A percentile compares a stretch with the other conserved stretches of the same genome.
Conservation (phyloP, 2,329 filamentous ascomycete species). For the Sporothrix humicola region DNA sequence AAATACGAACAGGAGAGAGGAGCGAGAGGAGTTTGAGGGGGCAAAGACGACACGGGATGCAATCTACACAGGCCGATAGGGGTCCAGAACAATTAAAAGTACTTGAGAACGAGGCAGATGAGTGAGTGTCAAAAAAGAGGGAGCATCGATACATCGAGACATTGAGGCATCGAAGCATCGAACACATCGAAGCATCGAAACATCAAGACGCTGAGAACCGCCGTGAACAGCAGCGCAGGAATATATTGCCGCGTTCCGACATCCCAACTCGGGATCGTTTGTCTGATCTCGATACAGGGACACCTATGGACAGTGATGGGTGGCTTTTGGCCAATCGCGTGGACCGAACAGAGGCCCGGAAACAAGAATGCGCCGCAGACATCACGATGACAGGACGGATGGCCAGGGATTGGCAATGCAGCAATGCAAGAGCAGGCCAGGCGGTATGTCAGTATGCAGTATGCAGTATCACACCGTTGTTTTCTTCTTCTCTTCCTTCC, state of each 20-base stretch:
- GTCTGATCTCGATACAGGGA: constrained; percentile 15
- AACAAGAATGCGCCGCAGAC: constrained; percentile 16
- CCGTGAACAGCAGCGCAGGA: background rate
- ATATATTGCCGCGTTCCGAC: background rate
- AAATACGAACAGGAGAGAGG: background rate
- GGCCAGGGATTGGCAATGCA: background rate
- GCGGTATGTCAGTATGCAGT: background rate
- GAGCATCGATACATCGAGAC: background rate
- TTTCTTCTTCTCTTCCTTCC: background rate
- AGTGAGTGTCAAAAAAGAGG: background rate
- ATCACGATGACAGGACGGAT: background rate
- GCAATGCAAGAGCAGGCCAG: background rate
- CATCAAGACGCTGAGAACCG: no score
- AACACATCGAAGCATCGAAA: no score
- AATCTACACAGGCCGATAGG: background rate
- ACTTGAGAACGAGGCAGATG: background rate
- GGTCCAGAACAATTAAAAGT: constrained; percentile 5
- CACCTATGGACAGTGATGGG: background rate
- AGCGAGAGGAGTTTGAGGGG: background rate
- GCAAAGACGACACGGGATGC: background rate
- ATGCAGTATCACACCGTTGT: constrained; percentile 7
- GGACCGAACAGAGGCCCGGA: background rate
- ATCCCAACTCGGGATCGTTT: background rate
- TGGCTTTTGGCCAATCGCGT: background rate
- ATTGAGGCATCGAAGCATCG: no score